A percentile compares a stretch with the other conserved stretches of the same genome.
These are phyloP conservation scores for Blastomyces gilchristii DNA, from an alignment of 2,329 filamentous ascomycete genomes.

Conservation along the genomic window DNA sequence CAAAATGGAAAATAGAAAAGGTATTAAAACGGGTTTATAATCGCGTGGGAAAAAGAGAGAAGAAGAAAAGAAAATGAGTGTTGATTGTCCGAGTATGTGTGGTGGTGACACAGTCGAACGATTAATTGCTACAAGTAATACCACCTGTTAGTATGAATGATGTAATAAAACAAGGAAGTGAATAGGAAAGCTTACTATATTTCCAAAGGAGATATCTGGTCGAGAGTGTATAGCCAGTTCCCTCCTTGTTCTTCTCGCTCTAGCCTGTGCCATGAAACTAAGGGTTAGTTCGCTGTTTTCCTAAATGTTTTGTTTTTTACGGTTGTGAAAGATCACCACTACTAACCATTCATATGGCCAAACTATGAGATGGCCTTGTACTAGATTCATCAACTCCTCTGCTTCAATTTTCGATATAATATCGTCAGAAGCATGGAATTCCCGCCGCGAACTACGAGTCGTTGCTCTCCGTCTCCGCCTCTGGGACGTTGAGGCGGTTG, in stretches of 20 bases:
- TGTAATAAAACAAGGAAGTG: not conserved
- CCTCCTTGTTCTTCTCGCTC: slow-evolving; percentile 81
- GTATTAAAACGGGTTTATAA: not conserved
- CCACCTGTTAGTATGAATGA: not conserved
- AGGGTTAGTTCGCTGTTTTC: slow-evolving; percentile 4
- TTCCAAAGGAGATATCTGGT: slow-evolving; percentile 89
- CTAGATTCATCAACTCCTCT: slow-evolving; percentile 66
- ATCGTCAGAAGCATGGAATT: slow-evolving; percentile 55
- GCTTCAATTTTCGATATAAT: slow-evolving; percentile 65
- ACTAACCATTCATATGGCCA: slow-evolving; percentile 87
- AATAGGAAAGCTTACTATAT: slow-evolving; percentile 54
- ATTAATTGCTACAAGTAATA: slow-evolving; percentile 1
- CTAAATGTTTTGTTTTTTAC: slow-evolving; percentile 1
- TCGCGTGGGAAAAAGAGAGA: not conserved
- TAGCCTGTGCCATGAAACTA: slow-evolving; percentile 43
- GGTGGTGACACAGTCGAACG: not conserved
- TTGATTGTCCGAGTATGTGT: not conserved
- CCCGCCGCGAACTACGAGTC: slow-evolving; percentile 38
- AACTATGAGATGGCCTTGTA: slow-evolving; percentile 79
- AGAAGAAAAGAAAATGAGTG: not conserved
- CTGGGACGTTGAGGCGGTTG: slow-evolving; percentile 21
- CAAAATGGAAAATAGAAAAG: not conserved
- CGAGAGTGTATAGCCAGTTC: slow-evolving; percentile 95
- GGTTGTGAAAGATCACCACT: not conserved
- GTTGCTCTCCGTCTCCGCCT: slow-evolving; percentile 36